phyloP scores from a whole-genome alignment of 2,329 filamentous ascomycete species.

The Monilinia laxa region DNA sequence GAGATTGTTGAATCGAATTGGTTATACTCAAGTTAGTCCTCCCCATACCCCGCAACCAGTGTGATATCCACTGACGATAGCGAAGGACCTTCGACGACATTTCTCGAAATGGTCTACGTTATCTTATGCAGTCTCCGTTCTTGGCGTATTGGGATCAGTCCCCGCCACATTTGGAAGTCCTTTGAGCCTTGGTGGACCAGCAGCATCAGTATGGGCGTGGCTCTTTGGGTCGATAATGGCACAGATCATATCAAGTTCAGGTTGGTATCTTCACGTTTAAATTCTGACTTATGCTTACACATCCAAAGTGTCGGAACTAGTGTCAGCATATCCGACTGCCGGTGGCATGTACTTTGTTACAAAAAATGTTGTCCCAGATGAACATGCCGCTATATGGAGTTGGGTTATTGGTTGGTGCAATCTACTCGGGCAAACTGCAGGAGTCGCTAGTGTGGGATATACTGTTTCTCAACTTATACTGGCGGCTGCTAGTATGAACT shows the following conservation, averaged over 20 bases:
- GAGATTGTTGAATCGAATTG: constrained; percentile 58
- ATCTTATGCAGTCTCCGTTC: constrained; percentile 64
- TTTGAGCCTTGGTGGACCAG: constrained; percentile 58
- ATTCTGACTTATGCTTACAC: neutral
- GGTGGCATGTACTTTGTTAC: constrained; percentile 69
- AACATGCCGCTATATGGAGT: constrained; percentile 61
- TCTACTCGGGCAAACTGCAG: constrained; percentile 62
- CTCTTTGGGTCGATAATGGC: constrained; percentile 63
- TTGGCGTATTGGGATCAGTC: constrained; percentile 64
- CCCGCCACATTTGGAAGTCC: constrained; percentile 62
- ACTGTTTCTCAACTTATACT: constrained; percentile 64
- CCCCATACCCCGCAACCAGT: neutral
- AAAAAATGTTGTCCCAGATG: constrained; percentile 60
- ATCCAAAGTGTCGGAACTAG: constrained; percentile 57
- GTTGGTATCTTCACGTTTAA: constrained; percentile 37
- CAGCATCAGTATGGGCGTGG: constrained; percentile 66
- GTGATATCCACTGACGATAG: constrained; percentile 3
- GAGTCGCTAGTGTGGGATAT: constrained; percentile 61
- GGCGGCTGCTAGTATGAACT: constrained; percentile 61
- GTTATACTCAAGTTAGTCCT: constrained; percentile 57
- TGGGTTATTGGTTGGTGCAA: constrained; percentile 70
- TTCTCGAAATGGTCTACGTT: constrained; percentile 67
- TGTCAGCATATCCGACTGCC: constrained; percentile 65
- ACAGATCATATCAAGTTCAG: constrained; percentile 61
- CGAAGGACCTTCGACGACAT: constrained; percentile 58